These are phyloP conservation scores for Cercospora beticola DNA, from an alignment of 2,329 filamentous ascomycete species.

Conservation along the genomic window DNA sequence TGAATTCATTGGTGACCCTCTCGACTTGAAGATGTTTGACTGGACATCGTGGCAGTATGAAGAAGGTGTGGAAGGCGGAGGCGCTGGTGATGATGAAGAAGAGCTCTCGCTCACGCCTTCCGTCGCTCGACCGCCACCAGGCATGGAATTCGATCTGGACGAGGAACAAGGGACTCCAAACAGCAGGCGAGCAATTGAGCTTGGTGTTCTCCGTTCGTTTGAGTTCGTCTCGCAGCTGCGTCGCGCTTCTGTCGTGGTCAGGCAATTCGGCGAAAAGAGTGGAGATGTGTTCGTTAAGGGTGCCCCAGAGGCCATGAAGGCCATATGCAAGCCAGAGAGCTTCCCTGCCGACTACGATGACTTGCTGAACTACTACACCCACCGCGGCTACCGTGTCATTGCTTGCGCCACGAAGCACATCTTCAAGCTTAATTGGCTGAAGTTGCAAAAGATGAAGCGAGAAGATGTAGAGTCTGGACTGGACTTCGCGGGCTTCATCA, in stretches of 20 bases:
- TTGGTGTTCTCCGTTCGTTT: conserved; percentile 87
- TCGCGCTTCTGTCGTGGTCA: conserved; percentile 87
- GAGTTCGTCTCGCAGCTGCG: conserved; percentile 93
- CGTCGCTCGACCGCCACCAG: conserved; percentile 75
- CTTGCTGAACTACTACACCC: conserved; percentile 84
- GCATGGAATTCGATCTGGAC: conserved; percentile 58
- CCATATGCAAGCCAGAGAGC: conserved; percentile 81
- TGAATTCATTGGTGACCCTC: conserved; percentile 86
- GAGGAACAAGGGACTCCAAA: conserved; percentile 47
- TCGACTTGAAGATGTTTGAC: conserved; percentile 98
- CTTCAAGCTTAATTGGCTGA: conserved; percentile 85
- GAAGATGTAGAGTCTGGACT: conserved; percentile 79
- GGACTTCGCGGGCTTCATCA: conserved; percentile 91
- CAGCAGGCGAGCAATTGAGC: conserved; percentile 64
- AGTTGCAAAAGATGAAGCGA: conserved; percentile 89
- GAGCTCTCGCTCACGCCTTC: conserved; percentile 78
- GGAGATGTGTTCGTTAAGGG: conserved; percentile 93
- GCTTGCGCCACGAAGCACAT: conserved; percentile 90
- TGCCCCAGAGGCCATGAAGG: conserved; percentile 92
- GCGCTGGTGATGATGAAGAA: conserved; percentile 69
- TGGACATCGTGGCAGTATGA: conserved; percentile 92
- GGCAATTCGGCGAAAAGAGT: conserved; percentile 79
- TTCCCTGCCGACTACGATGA: conserved; percentile 90
- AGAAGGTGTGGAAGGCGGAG: conserved; percentile 70
- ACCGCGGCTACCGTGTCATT: conserved; percentile 94